Base-by-base conservation (phyloP, 176 grass and related monocot species). In the Poa annua region DNA sequence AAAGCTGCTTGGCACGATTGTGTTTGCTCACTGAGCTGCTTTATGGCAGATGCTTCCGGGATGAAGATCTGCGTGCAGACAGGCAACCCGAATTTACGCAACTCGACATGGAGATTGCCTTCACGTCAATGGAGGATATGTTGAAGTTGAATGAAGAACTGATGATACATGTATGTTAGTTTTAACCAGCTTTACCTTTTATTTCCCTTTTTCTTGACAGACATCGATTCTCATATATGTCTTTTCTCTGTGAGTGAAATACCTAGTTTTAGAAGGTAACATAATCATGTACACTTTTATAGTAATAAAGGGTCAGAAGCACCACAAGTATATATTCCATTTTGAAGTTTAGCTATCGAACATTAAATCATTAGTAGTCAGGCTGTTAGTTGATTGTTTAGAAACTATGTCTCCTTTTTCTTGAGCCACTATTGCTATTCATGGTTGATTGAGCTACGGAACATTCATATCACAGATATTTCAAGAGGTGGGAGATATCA, bases 91-190 rank as follows among this genome's bases (percentile, higher is more conserved):
- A 98, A 75, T 98, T 98, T 66, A 98, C 96, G 41, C 93, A 98
- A 81, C 89, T 98, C 49, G 96, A 98, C 93, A 98, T 98, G 96
- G 96, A 98, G 81, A 82, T 98, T 74, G 86, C 93, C 82, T 98
- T 95, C 81, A 92, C 91, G 75, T 88, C 96, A 74, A 85, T 96
- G 86, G 96, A 98, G 55, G 93, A 92, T 81, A 96, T 96, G 93
- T 79, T 99, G 89, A 95, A 80, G 62, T 87, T 99, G 78, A 96
- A 99, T 62, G 96, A 99, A 81, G 90, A 99, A 82, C 84, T 99
- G 38, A 95, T 99, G 74, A 93, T 89, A 96, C 89, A 92, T 93
- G 96, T 99, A 83, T 81, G 79, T 80, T 66, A 14, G 51, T 90
- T 83, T 81, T 53, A 29, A 73, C 36, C 21, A 32, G 34, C 1